Conservation (phyloP, 179 eudicot species). For the Gypsophila paniculata region DNA sequence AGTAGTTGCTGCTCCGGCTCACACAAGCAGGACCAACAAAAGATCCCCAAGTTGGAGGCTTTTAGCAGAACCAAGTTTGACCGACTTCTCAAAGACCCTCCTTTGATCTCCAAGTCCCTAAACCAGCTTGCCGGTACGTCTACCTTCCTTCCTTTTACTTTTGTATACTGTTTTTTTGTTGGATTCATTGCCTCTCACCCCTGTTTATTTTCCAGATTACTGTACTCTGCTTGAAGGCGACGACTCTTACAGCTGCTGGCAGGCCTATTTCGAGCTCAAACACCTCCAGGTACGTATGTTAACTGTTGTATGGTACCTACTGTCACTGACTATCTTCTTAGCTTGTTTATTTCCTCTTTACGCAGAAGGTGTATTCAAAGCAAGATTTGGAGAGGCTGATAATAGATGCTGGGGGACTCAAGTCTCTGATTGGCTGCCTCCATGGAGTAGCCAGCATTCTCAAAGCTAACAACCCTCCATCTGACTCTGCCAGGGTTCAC, state of each 20-base stretch:
- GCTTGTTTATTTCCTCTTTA: no score
- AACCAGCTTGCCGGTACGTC: constrained; percentile 60
- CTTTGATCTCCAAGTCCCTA: constrained; percentile 65
- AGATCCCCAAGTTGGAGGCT: constrained; percentile 68
- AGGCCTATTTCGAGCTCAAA: constrained; percentile 76
- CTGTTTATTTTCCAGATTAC: constrained; percentile 52
- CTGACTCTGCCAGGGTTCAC: no score
- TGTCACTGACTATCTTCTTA: no score
- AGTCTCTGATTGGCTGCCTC: constrained; percentile 55
- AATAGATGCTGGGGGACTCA: constrained; percentile 58
- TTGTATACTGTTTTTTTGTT: no score
- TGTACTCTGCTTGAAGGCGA: constrained; percentile 84
- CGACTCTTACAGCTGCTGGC: constrained; percentile 71
- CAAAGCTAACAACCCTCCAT: constrained; percentile 41
- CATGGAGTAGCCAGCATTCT: constrained; percentile 54
- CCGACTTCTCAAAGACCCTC: constrained; percentile 53
- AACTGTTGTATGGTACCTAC: no score
- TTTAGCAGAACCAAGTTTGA: constrained; percentile 69
- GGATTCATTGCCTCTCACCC: no score
- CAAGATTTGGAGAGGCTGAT: constrained; percentile 70
- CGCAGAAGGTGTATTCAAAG: constrained; percentile 54
- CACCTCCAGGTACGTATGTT: constrained; percentile 51
- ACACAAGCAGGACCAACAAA: constrained; percentile 20
- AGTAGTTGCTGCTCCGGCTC: constrained; percentile 35
- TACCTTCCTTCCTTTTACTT: not conserved